A percentile compares a stretch with the other conserved stretches of the same genome.
These are phyloP conservation scores for Russula griseocarnosa DNA, from an alignment of 768 basidiomycete genomes.

Conservation along the genomic window DNA sequence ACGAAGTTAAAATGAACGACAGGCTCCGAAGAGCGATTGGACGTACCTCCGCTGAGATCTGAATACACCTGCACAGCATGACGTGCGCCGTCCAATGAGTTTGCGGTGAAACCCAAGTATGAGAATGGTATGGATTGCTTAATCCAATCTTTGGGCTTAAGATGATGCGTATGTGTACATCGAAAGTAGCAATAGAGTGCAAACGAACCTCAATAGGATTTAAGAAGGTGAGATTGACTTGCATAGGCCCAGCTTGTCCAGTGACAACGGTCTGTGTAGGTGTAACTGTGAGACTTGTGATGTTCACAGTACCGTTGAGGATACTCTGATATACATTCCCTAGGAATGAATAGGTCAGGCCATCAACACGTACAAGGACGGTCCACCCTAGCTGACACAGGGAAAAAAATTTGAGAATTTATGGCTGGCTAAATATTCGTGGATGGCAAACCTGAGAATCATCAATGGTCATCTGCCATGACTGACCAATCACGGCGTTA, in stretches of 20 bases:
- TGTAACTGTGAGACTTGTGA: slow-evolving; percentile 33
- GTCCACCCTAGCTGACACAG: slow-evolving; percentile 21
- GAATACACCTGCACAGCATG: slow-evolving; percentile 40
- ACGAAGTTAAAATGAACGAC: not conserved
- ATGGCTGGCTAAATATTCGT: not conserved
- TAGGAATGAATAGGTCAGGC: slow-evolving; percentile 26
- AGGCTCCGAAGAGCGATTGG: not conserved
- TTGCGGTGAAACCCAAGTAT: slow-evolving; percentile 36
- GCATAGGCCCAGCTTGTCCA: slow-evolving; percentile 37
- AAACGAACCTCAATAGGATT: slow-evolving; percentile 39
- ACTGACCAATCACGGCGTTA: slow-evolving; percentile 4
- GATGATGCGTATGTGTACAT: not conserved
- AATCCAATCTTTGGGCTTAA: slow-evolving; percentile 37
- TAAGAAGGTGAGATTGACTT: slow-evolving; percentile 39
- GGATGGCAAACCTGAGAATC: not conserved
- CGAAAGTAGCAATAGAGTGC: not conserved
- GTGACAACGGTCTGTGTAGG: slow-evolving; percentile 37
- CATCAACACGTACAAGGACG: slow-evolving; percentile 18
- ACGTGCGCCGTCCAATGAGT: slow-evolving; percentile 34
- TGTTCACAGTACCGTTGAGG: slow-evolving; percentile 20
- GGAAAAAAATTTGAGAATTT: not conserved
- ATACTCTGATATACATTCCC: slow-evolving; percentile 7
- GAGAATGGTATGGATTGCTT: slow-evolving; percentile 41
- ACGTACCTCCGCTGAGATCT: slow-evolving; percentile 39
- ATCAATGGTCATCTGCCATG: slow-evolving; percentile 28